Evolutionary conservation across 2,329 filamentous ascomycete genomes (phyloP), one percentile per base, ranked within the genome.

Genomic region (Botrytis hyacinthi): DNA sequence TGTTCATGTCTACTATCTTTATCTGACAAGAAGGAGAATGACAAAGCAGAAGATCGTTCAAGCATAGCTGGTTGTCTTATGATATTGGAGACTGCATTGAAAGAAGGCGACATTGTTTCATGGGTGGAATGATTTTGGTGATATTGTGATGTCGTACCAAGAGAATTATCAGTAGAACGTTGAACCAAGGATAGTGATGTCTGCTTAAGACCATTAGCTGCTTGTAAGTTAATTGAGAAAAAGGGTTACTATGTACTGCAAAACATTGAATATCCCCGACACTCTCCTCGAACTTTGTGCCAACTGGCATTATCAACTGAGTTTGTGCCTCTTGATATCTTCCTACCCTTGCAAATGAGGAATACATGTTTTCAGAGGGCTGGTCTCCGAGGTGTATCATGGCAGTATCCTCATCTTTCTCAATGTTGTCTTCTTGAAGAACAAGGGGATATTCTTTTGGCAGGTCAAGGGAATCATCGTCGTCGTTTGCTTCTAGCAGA

Each of bases 281-380:
- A 26, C 9, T 32, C 32, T 51, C 32, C 5, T 51, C 29, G 1
- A 35, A 6, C 4, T 18, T 7, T 9, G 42, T 37, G 8, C 5
- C 29, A 48, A 35, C 4, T 48, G 29, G 63, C 12, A 48, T 26
- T 3, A 3, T 14, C 14, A 10, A 66, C 4, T 6, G 29, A 32
- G 20, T 35, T 26, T 22, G 12, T 35, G 6, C 20, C 7, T 48
- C 42, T 26, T 32, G n/a, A 5, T 6, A 20, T 35, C 22, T 29
- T 57, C 6, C 0, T 6, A 2, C 6, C 3, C 14, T 9, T 3
- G 5, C 6, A 35, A 12, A 1, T n/a, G 44, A 7, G 44, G 7
- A 37, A 20, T 6, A 3, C 1, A n/a, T 9, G 4, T 37, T 37
- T 1, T 16, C 9, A 32, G 14, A 18, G 16, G 22, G 26, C 22